phyloP scores from a whole-genome alignment of 2,329 filamentous ascomycete species.

The Aspergillus ochraceoroseus region DNA sequence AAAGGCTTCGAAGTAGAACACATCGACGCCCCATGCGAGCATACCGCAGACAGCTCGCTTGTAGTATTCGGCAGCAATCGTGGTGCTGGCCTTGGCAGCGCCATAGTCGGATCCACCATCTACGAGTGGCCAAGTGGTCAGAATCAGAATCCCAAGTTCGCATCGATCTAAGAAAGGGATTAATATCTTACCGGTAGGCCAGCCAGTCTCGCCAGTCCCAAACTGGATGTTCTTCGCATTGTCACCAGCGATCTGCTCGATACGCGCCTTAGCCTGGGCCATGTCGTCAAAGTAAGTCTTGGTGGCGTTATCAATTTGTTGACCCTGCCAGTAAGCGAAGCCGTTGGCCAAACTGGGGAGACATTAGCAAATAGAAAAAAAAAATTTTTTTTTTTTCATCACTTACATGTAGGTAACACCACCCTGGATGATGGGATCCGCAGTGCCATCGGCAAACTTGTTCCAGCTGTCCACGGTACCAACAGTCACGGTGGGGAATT shows the following conservation, averaged over 20 bases:
- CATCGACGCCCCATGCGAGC: conserved; percentile 61
- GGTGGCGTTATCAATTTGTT: conserved; percentile 54
- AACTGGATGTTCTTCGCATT: conserved; percentile 54
- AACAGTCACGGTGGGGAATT: conserved; percentile 54
- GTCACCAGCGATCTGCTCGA: conserved; percentile 55
- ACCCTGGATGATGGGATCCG: conserved; percentile 57
- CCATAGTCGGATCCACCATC: conserved; percentile 58
- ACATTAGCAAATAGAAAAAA: background rate
- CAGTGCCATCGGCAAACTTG: conserved; percentile 64
- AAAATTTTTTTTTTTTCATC: background rate
- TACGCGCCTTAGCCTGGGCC: conserved; percentile 57
- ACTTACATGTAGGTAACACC: conserved; percentile 57
- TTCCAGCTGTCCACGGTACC: conserved; percentile 71
- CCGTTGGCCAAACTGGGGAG: conserved; percentile 58
- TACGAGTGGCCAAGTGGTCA: conserved; percentile 13
- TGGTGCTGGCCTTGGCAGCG: conserved; percentile 54
- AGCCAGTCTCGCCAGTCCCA: conserved; percentile 65
- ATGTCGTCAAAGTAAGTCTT: conserved; percentile 64
- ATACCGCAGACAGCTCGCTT: conserved; percentile 59
- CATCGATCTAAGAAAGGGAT: too few relatives aligned
- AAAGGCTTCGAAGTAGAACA: conserved; percentile 70
- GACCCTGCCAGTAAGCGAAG: conserved; percentile 69
- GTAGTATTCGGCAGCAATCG: conserved; percentile 59
- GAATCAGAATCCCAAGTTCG: conserved; percentile 3
- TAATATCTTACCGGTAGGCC: conserved; percentile 56